A percentile compares a stretch with the other conserved stretches of the same genome.
Evolutionary conservation across 345 rosid genomes (phyloP).

Genomic region (Camelina laxa): DNA sequence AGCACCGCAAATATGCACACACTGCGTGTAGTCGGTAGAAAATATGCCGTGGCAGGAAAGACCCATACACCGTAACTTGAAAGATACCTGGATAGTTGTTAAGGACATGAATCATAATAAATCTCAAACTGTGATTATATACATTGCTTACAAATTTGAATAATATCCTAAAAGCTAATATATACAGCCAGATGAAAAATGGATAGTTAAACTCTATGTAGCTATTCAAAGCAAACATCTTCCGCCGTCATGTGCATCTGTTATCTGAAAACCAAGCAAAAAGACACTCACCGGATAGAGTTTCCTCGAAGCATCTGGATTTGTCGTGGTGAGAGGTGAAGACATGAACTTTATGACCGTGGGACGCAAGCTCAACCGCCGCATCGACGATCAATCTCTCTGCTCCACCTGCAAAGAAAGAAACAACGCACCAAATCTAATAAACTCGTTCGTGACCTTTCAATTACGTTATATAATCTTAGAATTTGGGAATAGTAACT

Average conservation of each 20-base stretch:
- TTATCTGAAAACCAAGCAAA: constrained; percentile 3
- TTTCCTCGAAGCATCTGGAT: constrained; percentile 91
- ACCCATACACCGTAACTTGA: constrained; percentile 77
- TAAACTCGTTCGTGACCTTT: neutral
- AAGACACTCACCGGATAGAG: constrained; percentile 59
- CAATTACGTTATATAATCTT: neutral
- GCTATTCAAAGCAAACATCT: neutral
- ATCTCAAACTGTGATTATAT: constrained; percentile 3
- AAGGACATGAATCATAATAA: constrained; percentile 7
- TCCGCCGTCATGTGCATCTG: neutral
- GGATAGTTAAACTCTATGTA: neutral
- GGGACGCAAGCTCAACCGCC: constrained; percentile 80
- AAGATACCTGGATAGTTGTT: constrained; percentile 60
- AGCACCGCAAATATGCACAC: constrained; percentile 84
- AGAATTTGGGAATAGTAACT: neutral
- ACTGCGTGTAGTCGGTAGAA: constrained; percentile 85
- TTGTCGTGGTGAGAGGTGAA: constrained; percentile 91
- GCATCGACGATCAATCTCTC: constrained; percentile 96
- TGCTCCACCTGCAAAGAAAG: constrained; percentile 69
- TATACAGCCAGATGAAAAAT: too few relatives aligned
- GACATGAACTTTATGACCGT: constrained; percentile 81
- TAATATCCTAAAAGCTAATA: too few relatives aligned
- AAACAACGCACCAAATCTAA: neutral
- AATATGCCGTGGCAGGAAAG: constrained; percentile 80
- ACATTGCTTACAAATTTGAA: too few relatives aligned